These are phyloP conservation scores for Vinca minor DNA, from an alignment of 257 asterid genomes.

Conservation along the genomic window DNA sequence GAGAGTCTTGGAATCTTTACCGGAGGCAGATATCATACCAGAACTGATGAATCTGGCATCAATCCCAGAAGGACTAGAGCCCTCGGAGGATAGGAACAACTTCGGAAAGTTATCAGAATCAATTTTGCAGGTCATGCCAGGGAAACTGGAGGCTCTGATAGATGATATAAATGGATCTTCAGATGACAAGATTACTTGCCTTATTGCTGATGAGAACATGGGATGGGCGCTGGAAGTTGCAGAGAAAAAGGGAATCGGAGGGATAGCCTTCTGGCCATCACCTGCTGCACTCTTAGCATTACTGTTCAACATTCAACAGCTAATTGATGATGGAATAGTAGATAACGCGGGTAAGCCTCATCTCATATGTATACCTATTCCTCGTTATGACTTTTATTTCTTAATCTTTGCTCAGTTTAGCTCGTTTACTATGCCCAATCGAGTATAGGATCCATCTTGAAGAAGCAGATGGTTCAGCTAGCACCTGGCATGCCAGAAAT, in stretches of 20 bases:
- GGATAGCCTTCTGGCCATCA: slow-evolving; percentile 37
- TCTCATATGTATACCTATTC: too few species aligned
- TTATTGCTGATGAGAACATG: slow-evolving; percentile 40
- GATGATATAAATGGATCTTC: slow-evolving; percentile 21
- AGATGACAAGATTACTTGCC: slow-evolving; percentile 28
- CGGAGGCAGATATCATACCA: slow-evolving; percentile 11
- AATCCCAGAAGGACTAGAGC: slow-evolving; percentile 55
- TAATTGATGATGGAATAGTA: slow-evolving; percentile 43
- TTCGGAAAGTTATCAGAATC: slow-evolving; percentile 22
- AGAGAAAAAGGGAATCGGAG: slow-evolving; percentile 29
- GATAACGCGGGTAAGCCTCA: slow-evolving; percentile 33
- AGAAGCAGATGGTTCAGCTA: slow-evolving; percentile 30
- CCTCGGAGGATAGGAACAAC: slow-evolving; percentile 50
- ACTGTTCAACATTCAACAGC: slow-evolving; percentile 17
- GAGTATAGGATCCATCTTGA: slow-evolving; percentile 30
- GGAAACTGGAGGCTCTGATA: slow-evolving; percentile 34
- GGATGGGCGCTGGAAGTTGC: slow-evolving; percentile 46
- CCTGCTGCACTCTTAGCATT: slow-evolving; percentile 34
- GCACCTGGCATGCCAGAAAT: slow-evolving; percentile 43
- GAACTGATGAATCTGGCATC: slow-evolving; percentile 32
- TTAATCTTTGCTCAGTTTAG: background rate
- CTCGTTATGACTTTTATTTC: background rate
- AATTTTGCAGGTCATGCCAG: slow-evolving; percentile 33
- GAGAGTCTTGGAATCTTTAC: slow-evolving; percentile 30
- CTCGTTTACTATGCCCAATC: background rate